phyloP scores from a whole-genome alignment of 202 grass and related monocot genomes.

The Panicum virgatum region DNA sequence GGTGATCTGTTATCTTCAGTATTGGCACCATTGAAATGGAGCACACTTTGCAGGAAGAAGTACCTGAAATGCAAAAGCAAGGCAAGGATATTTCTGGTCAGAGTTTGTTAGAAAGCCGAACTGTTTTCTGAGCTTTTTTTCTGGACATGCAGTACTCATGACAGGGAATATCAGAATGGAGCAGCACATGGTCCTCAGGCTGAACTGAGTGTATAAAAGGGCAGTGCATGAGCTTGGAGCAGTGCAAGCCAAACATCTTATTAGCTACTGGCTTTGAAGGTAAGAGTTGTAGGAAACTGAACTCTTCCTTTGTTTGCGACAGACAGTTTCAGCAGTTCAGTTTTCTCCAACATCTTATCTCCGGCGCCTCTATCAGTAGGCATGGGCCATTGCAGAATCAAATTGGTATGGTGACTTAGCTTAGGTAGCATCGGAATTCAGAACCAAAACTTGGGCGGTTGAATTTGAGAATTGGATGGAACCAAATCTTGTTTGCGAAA shows the following conservation, averaged over 20 bases:
- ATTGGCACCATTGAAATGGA: neutral
- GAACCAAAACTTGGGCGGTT: slow-evolving; percentile 26
- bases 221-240: neutral
- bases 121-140: neutral
- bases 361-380: slow-evolving; percentile 21
- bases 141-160: slow-evolving; percentile 36
- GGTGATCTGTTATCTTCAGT: neutral
- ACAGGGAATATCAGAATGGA: slow-evolving; percentile 10
- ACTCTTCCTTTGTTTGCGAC: slow-evolving; percentile 17
- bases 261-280: slow-evolving; percentile 32
- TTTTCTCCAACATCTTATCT: slow-evolving; percentile 73
- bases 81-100: slow-evolving; percentile 12
- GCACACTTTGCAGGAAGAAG: slow-evolving; percentile 2
- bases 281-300: slow-evolving; percentile 72
- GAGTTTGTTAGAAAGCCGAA: slow-evolving; percentile 43
- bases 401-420: neutral
- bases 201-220: slow-evolving; percentile 41
- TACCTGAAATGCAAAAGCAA: slow-evolving; percentile 25
- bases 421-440: neutral
- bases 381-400: neutral
- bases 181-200: neutral
- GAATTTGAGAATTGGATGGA: slow-evolving; percentile 63
- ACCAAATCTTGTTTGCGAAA: slow-evolving; percentile 31
- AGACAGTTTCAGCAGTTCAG: slow-evolving; percentile 47
- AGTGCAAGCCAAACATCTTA: neutral